These are phyloP conservation scores for Leccinum sublutescens DNA, from an alignment of 768 basidiomycete species.

Conservation along the genomic window DNA sequence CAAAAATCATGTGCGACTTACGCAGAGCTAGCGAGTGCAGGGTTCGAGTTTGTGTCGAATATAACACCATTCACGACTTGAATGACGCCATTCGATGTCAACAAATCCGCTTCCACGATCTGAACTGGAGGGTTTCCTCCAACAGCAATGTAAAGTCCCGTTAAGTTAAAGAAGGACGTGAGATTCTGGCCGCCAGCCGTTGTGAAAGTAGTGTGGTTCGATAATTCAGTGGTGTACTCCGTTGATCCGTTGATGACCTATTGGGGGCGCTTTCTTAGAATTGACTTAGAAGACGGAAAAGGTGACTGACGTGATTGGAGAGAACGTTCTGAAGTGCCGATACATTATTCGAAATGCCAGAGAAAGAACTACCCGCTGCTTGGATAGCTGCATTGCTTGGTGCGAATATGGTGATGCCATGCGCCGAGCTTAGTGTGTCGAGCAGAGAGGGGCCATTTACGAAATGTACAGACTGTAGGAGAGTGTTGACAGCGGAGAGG, in stretches of 20 bases:
- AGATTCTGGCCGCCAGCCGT: conserved; percentile 59
- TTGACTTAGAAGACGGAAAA: background rate
- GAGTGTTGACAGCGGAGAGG: conserved; percentile 32
- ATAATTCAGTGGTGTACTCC: conserved; percentile 56
- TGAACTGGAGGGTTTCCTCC: conserved; percentile 45
- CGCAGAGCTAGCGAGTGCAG: conserved; percentile 51
- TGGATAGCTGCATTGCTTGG: conserved; percentile 54
- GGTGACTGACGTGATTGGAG: conserved; percentile 54
- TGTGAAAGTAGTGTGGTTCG: conserved; percentile 36
- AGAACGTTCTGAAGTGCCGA: conserved; percentile 47
- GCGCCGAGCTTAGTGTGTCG: conserved; percentile 33
- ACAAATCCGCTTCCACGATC: conserved; percentile 57
- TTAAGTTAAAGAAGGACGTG: conserved; percentile 50
- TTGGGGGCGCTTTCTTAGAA: background rate
- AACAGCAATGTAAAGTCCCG: conserved; percentile 54
- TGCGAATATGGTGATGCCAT: conserved; percentile 67
- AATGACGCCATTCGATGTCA: conserved; percentile 66
- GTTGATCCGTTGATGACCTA: conserved; percentile 69
- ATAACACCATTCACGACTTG: conserved; percentile 61
- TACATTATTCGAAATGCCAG: conserved; percentile 41
- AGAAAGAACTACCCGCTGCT: conserved; percentile 33
- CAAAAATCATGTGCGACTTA: conserved; percentile 32
- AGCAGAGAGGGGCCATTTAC: conserved; percentile 25
- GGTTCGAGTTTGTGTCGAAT: conserved; percentile 41
- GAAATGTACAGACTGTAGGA: conserved; percentile 22